Evolutionary conservation across 2,329 filamentous ascomycete species (phyloP).

Genomic region (Fusarium pseudoanthophilum): DNA sequence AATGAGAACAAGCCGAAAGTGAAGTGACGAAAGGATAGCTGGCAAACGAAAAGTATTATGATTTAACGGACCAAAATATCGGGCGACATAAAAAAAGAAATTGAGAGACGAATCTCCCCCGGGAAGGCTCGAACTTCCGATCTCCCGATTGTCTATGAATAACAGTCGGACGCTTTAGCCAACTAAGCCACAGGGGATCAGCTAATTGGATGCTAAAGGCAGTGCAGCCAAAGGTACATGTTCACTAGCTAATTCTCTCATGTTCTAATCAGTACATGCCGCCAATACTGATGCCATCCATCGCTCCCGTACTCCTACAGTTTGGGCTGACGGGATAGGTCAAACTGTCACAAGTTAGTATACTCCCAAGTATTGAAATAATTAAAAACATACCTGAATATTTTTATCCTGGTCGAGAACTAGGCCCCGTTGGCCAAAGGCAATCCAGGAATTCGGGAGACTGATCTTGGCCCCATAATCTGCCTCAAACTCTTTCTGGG

Average conservation of each 20-base stretch:
- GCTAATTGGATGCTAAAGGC: not conserved
- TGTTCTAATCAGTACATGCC: not conserved
- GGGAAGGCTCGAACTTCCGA: slow-evolving; percentile 47
- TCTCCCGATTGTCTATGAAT: slow-evolving; percentile 45
- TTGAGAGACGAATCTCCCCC: slow-evolving; percentile 31
- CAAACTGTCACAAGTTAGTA: not conserved
- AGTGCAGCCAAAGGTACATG: rapidly evolving
- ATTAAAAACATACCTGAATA: not conserved
- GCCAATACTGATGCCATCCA: not conserved
- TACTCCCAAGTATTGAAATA: rapidly evolving
- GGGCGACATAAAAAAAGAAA: no score
- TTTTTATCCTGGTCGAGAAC: not conserved
- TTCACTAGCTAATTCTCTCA: rapidly evolving
- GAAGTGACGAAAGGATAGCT: not conserved
- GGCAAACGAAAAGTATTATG: not conserved
- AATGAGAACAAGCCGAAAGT: not conserved
- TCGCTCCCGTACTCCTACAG: not conserved
- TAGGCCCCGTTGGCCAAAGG: not conserved
- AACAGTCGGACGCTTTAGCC: slow-evolving; percentile 44
- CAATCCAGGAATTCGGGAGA: not conserved
- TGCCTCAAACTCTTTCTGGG: not conserved
- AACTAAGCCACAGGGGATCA: slow-evolving; percentile 42
- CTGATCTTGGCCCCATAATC: not conserved
- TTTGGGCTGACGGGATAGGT: not conserved
- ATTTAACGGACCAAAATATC: no score